phyloP scores from a whole-genome alignment of 23 red algal species.

The Gracilaria domingensis region DNA sequence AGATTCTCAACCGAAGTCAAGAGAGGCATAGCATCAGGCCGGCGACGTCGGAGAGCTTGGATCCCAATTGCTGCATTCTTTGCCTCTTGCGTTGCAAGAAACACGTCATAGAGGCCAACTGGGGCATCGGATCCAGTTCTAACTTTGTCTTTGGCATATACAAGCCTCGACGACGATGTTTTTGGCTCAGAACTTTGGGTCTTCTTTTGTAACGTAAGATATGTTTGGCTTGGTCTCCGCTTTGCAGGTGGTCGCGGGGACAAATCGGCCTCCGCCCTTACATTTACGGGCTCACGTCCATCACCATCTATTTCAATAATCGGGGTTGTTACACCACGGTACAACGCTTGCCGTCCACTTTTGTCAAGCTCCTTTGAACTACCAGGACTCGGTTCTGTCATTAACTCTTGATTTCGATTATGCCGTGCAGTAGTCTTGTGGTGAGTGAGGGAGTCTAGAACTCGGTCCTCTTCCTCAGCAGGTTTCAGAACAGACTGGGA shows the following conservation, averaged over 20 bases:
- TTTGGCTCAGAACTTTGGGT: neutral
- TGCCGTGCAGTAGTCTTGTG: neutral
- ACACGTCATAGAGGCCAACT: conserved; percentile 52
- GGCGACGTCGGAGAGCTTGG: conserved; percentile 49
- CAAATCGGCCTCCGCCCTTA: neutral
- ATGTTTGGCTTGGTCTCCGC: neutral
- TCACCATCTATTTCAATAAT: neutral
- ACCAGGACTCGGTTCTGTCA: neutral
- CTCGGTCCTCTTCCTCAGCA: too few species aligned
- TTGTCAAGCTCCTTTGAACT: neutral
- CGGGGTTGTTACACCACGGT: too few species aligned
- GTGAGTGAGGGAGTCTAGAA: neutral
- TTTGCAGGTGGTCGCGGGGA: conserved; percentile 12
- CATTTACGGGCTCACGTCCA: neutral
- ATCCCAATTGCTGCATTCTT: conserved; percentile 19
- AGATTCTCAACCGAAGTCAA: conserved; percentile 57
- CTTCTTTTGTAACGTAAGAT: neutral
- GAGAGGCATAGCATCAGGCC: conserved; percentile 64
- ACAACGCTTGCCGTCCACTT: neutral
- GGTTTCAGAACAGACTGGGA: neutral
- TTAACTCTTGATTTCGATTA: neutral
- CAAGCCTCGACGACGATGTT: neutral
- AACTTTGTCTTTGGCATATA: conserved; percentile 58
- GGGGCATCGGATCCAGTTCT: conserved; percentile 56
- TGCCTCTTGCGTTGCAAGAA: conserved; percentile 25